A percentile compares a stretch with the other conserved stretches of the same genome.
These are phyloP conservation scores for Eutrema salsugineum DNA, from an alignment of 441 rosid genomes.

Conservation along the genomic window DNA sequence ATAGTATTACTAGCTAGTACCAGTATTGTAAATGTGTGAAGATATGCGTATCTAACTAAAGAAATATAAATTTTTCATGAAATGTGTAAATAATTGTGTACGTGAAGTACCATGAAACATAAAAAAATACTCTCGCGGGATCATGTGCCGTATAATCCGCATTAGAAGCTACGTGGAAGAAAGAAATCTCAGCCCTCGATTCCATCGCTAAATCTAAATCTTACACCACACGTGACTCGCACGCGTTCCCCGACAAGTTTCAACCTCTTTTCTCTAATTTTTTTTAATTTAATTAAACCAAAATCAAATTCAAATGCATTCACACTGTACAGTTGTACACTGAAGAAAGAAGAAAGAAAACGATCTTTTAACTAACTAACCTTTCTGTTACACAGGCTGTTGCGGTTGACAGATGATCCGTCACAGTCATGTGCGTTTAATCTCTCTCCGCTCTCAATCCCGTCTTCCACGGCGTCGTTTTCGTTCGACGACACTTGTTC, in stretches of 20 bases:
- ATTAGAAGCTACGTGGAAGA: constrained; percentile 27
- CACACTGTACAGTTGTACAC: constrained; percentile 21
- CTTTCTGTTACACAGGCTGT: constrained; percentile 33
- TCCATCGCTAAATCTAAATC: neutral
- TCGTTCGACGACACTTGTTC: constrained; percentile 17
- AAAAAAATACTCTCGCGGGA: neutral
- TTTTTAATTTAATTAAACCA: neutral
- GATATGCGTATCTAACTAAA: constrained; percentile 11
- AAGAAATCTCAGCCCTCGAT: constrained; percentile 19
- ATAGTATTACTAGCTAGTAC: neutral
- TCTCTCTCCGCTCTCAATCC: neutral
- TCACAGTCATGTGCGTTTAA: constrained; percentile 43
- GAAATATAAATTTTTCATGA: neutral
- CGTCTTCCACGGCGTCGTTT: constrained; percentile 26
- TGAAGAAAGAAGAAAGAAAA: constrained; percentile 3
- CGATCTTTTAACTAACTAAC: constrained; percentile 26
- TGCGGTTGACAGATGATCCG: constrained; percentile 24
- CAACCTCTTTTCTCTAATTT: neutral
- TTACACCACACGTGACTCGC: constrained; percentile 27
- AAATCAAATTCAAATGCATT: constrained; percentile 1
- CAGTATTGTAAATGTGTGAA: neutral
- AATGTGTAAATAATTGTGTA: constrained; percentile 12
- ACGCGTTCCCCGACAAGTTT: constrained; percentile 32
- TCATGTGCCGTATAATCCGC: constrained; percentile 31
- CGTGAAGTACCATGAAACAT: constrained; percentile 5